These are phyloP conservation scores for Thymus mandschuricus DNA, from an alignment of 257 asterid genomes.

Conservation along the genomic window DNA sequence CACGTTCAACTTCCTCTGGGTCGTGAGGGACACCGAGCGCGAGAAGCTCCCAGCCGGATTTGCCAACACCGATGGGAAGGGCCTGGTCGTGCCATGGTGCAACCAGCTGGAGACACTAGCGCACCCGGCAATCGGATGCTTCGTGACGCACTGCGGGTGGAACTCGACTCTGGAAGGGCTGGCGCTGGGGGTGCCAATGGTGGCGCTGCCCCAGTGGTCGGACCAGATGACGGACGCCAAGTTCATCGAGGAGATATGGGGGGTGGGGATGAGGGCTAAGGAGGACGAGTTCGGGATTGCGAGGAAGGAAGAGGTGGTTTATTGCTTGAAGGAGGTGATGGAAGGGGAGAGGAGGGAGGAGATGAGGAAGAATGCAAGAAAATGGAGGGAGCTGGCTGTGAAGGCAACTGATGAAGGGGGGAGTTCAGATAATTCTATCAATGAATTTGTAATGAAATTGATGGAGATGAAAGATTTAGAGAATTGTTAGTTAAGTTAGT, in stretches of 20 bases:
- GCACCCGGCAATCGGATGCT: constrained; percentile 60
- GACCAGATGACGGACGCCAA: constrained; percentile 75
- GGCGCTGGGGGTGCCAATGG: constrained; percentile 64
- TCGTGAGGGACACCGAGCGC: constrained; percentile 55
- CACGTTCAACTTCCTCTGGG: constrained; percentile 59
- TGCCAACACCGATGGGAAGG: constrained; percentile 35
- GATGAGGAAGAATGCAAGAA: constrained; percentile 50
- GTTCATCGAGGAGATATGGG: constrained; percentile 65
- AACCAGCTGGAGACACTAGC: constrained; percentile 64
- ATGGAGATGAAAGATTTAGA: background rate
- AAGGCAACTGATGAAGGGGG: constrained; percentile 57
- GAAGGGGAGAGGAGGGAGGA: constrained; percentile 48
- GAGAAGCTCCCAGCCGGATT: constrained; percentile 49
- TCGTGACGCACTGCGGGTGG: constrained; percentile 76
- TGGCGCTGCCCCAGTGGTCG: constrained; percentile 71
- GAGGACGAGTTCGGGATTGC: constrained; percentile 63
- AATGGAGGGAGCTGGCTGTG: constrained; percentile 57
- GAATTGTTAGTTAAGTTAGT: background rate
- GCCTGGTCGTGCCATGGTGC: constrained; percentile 71
- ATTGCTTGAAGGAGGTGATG: constrained; percentile 56
- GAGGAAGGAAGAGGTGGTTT: constrained; percentile 47
- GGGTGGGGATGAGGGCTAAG: constrained; percentile 56
- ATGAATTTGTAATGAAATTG: constrained; percentile 56
- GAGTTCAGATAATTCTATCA: constrained; percentile 51
- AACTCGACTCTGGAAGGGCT: constrained; percentile 67